Base-by-base conservation (phyloP, 768 basidiomycete species). In the Boletus edulis region DNA sequence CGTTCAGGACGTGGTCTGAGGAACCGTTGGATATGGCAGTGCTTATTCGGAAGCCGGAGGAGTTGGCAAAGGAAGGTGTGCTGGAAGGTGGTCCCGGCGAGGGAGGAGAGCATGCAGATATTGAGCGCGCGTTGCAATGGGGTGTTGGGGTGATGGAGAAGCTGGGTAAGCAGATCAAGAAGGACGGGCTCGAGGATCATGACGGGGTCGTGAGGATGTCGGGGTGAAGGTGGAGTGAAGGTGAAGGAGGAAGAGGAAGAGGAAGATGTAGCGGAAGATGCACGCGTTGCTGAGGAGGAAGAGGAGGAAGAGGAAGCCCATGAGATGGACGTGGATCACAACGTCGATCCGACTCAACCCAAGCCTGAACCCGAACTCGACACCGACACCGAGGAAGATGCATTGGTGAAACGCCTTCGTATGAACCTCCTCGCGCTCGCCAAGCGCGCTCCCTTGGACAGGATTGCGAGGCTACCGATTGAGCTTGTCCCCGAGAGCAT, bases 391-490 rank as follows among this genome's bases (percentile, higher is more conserved):
- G 61, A 58, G 18, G 86, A 86, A 64, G 81, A 85, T 52, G 75
- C 79, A 3, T 60, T 74, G 17, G 46, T 84, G 62, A 78, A 80
- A 51, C 79, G 83, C 50, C 72, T 91, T 46, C 79, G 89, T 38
- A 73, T 91, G 59, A 91, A 89, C 65, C 74, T 92, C 29, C 77
- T 92, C 27, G 88, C 89, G 2, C 75, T 92, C 34, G 86, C 87
- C 53, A 89, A 90, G 65, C 80, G 88, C 7, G 88, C 88, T 11
- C 90, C 90, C 2, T 64, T 90, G 56, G 86, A 89, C 61, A 83
- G 79, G 54, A 86, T 89, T 50, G 84, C 84, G 15, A 76, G 75
- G 31, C 65, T 89, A 39, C 86, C 86, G 10, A 73, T 78, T 40
- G 83, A 86, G 43, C 67, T 89, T 45, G 85, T 89, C 2, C 87